A percentile compares a stretch with the other conserved stretches of the same genome.
These are phyloP conservation scores for Sorghum bicolor DNA, from an alignment of 176 grass and related monocot genomes.

Conservation along the genomic window DNA sequence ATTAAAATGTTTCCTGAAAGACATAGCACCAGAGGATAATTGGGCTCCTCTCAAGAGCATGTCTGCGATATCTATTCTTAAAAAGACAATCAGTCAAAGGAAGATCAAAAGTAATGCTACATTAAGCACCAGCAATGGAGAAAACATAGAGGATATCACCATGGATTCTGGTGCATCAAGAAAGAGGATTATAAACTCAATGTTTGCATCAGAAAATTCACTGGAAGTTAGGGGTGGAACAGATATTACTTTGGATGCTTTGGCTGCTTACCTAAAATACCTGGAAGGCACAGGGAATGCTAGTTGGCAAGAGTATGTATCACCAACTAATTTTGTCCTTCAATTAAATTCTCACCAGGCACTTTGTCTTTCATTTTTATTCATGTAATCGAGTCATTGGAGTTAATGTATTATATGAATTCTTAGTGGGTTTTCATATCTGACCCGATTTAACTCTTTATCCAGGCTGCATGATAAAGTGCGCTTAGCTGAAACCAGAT, in stretches of 20 bases:
- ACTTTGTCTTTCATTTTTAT: not conserved
- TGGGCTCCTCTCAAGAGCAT: constrained; percentile 56
- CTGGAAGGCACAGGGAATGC: constrained; percentile 83
- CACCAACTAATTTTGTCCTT: not conserved
- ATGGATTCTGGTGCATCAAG: constrained; percentile 21
- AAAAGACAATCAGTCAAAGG: constrained; percentile 28
- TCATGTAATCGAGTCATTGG: not conserved
- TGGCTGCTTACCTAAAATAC: constrained; percentile 84
- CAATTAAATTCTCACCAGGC: not conserved
- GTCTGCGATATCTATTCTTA: constrained; percentile 52
- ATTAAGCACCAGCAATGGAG: constrained; percentile 25
- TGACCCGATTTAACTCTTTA: constrained; percentile 13
- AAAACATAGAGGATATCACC: constrained; percentile 31
- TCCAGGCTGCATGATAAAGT: constrained; percentile 90
- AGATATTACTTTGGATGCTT: constrained; percentile 60
- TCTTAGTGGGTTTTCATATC: not conserved
- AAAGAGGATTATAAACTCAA: constrained; percentile 57
- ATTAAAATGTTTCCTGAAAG: constrained; percentile 59
- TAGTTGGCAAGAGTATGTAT: constrained; percentile 89
- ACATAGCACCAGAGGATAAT: constrained; percentile 34
- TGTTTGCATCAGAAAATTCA: constrained; percentile 69
- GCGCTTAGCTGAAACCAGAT: constrained; percentile 62
- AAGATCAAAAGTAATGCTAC: constrained; percentile 38
- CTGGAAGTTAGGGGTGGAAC: constrained; percentile 78
- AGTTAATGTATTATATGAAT: constrained; percentile 4